Percentiles rank a stretch among this genome's conserved stretches.
These are phyloP conservation scores for Colletotrichum godetiae DNA, from an alignment of 2,329 filamentous ascomycete genomes.

Conservation along the genomic window DNA sequence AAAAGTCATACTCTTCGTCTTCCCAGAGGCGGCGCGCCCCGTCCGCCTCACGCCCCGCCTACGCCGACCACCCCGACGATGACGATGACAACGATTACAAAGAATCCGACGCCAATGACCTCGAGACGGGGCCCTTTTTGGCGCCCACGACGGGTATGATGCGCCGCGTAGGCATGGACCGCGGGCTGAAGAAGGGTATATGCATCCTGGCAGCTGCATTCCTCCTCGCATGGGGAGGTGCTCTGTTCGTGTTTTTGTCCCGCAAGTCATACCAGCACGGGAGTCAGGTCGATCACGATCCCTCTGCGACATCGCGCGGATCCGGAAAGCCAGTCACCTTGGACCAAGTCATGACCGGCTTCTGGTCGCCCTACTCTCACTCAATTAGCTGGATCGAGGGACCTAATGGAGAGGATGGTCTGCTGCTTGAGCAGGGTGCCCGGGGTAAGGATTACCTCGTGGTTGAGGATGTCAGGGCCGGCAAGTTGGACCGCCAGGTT, in stretches of 20 bases:
- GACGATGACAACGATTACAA: conserved; percentile 46
- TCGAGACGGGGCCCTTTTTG: conserved; percentile 67
- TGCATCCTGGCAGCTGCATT: conserved; percentile 72
- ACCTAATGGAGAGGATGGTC: conserved; percentile 81
- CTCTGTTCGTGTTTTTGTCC: conserved; percentile 74
- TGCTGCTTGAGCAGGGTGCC: conserved; percentile 80
- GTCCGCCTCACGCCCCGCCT: conserved; percentile 38
- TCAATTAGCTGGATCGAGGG: conserved; percentile 82
- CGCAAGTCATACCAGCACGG: conserved; percentile 74
- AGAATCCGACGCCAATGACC: conserved; percentile 54
- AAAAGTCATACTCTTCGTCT: conserved; percentile 44
- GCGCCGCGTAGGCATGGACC: conserved; percentile 70
- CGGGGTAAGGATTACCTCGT: conserved; percentile 79
- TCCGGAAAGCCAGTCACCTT: conserved; percentile 79
- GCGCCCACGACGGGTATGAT: conserved; percentile 47
- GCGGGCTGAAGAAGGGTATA: conserved; percentile 70
- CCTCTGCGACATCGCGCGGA: conserved; percentile 71
- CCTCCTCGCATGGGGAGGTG: conserved; percentile 74
- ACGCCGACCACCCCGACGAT: conserved; percentile 54
- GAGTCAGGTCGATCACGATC: conserved; percentile 73
- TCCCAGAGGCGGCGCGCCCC: conserved; percentile 24
- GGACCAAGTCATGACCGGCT: conserved; percentile 74
- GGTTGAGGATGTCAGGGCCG: conserved; percentile 81
- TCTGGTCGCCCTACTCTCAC: conserved; percentile 73
- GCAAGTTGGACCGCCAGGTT: conserved; percentile 42